Evolutionary conservation across 1,284 basidiomycete species (phyloP).

Genomic region (Pseudozyma sp.): DNA sequence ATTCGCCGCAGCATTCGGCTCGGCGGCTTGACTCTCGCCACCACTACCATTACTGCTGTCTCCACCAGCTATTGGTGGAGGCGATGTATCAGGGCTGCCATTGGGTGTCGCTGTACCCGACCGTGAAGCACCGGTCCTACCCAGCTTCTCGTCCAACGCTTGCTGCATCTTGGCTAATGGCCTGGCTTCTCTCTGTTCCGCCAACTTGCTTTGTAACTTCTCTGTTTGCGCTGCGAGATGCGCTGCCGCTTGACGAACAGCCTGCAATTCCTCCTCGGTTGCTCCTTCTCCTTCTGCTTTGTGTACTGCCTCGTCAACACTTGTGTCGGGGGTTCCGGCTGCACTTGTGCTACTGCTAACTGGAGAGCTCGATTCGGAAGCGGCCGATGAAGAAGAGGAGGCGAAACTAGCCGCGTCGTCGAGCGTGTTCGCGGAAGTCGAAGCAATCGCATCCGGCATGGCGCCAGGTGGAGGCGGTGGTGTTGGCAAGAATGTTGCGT

Average conservation of each 20-base stretch:
- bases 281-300: slow-evolving; percentile 23
- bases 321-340: slow-evolving; percentile 10
- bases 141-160: slow-evolving; percentile 72
- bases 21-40: too few relatives aligned
- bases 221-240: slow-evolving; percentile 39
- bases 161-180: slow-evolving; percentile 90
- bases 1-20: too few relatives aligned
- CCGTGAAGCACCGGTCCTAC: slow-evolving; percentile 66
- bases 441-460: slow-evolving; percentile 13
- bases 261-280: slow-evolving; percentile 26
- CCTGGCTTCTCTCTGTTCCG: slow-evolving; percentile 85
- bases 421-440: slow-evolving; percentile 13
- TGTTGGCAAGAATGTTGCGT: slow-evolving; percentile 89
- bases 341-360: slow-evolving; percentile 2
- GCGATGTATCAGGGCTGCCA: neutral
- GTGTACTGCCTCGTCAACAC: slow-evolving; percentile 14
- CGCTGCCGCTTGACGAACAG: slow-evolving; percentile 24
- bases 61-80: too few relatives aligned
- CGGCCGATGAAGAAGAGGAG: slow-evolving; percentile 21
- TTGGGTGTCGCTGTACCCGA: slow-evolving; percentile 32
- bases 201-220: slow-evolving; percentile 71
- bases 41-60: too few relatives aligned
- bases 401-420: slow-evolving; percentile 13
- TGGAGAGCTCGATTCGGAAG: neutral
- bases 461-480: slow-evolving; percentile 49